Evolutionary conservation across 805 yeast species (phyloP).

Genomic region (Wickerhamiella lipophila): DNA sequence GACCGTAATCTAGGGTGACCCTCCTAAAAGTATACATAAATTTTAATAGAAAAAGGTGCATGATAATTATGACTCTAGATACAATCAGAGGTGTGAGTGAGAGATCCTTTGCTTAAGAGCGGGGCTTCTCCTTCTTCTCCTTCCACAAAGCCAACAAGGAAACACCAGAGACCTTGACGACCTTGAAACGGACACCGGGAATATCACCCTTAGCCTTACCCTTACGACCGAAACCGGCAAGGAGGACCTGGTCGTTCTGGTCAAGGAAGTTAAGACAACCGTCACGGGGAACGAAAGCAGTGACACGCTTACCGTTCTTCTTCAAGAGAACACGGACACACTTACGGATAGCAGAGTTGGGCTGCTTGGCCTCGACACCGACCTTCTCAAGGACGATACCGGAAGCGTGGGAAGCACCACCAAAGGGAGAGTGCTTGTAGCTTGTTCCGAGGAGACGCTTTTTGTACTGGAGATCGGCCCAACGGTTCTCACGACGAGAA

Average conservation of each 20-base stretch:
- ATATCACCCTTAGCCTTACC: conserved; percentile 99
- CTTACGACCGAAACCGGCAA: conserved; percentile 99
- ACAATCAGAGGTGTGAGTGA: neutral
- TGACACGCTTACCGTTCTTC: conserved; percentile 99
- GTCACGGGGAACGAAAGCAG: conserved; percentile 99
- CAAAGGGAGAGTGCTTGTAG: conserved; percentile 99
- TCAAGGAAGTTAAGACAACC: conserved; percentile 99
- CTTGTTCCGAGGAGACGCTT: conserved; percentile 99
- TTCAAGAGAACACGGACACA: conserved; percentile 99
- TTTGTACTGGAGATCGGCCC: conserved; percentile 99
- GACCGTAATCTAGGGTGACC: no score
- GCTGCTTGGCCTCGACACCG: conserved; percentile 99
- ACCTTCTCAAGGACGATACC: conserved; percentile 99
- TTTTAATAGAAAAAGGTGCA: neutral
- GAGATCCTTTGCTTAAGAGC: conserved; percentile 30
- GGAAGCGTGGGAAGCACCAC: conserved; percentile 99
- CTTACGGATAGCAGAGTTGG: conserved; percentile 99
- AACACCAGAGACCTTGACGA: conserved; percentile 99
- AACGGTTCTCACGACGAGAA: conserved; percentile 99
- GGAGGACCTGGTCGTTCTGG: conserved; percentile 98
- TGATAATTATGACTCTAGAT: conserved; percentile 2
- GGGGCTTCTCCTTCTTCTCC: conserved; percentile 99
- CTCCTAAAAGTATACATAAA: neutral
- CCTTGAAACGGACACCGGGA: conserved; percentile 99
- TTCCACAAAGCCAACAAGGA: conserved; percentile 99